phyloP scores from a whole-genome alignment of 139 green algal species.

The Tetradesmus obliquus region DNA sequence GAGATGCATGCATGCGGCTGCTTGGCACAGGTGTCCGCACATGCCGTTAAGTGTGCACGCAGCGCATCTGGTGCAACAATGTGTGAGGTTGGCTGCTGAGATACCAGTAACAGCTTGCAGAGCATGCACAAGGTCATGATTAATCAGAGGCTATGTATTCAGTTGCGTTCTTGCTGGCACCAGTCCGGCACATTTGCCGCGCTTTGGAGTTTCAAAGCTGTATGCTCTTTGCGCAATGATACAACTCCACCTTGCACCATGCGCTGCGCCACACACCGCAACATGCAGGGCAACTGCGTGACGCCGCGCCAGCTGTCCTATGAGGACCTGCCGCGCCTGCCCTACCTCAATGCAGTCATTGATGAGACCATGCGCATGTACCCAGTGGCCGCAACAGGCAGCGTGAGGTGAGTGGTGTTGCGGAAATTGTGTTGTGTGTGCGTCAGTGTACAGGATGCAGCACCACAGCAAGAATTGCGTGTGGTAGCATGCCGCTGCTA shows the following conservation, averaged over 20 bases:
- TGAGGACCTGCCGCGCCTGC: constrained; percentile 62
- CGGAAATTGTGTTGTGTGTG: no score
- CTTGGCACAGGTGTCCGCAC: background rate
- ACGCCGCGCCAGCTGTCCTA: constrained; percentile 43
- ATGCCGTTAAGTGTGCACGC: background rate
- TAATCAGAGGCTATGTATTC: no score
- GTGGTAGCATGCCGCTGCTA: no score
- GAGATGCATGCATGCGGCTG: background rate
- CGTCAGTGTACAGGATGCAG: background rate
- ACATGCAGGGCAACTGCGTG: constrained; percentile 41
- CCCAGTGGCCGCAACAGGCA: constrained; percentile 64
- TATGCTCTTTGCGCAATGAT: no score
- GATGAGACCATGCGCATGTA: constrained; percentile 72
- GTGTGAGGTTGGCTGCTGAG: no score
- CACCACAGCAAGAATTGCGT: background rate
- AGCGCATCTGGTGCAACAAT: no score
- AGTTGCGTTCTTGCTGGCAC: no score
- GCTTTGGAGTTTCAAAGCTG: no score
- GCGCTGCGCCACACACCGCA: background rate
- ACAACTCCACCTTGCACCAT: background rate
- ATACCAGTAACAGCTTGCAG: no score
- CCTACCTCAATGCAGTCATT: constrained; percentile 60
- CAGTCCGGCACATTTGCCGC: no score
- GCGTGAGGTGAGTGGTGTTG: constrained; percentile 51
- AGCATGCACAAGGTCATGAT: no score